These are phyloP conservation scores for Persicaria tinctoria DNA, from an alignment of 148 eudicot species.

Conservation along the genomic window DNA sequence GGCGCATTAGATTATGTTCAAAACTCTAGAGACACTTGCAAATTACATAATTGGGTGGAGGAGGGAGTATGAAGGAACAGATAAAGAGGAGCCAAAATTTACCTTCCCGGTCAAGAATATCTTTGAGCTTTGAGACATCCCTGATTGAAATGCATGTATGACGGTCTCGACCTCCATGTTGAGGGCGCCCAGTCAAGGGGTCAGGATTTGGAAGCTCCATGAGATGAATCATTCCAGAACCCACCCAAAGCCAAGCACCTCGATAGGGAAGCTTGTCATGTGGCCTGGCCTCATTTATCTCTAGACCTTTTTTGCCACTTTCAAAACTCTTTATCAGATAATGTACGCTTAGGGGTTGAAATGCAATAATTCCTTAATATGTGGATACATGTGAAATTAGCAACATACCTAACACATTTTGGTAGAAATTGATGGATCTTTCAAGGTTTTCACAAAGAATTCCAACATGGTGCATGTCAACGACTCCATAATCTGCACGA, in stretches of 20 bases:
- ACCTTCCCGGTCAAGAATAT: conserved; percentile 77
- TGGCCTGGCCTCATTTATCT: conserved; percentile 94
- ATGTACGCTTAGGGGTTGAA: background rate
- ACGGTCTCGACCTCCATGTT: conserved; percentile 94
- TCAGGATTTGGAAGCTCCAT: conserved; percentile 99
- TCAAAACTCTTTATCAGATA: background rate
- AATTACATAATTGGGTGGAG: no score
- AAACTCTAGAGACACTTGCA: no score
- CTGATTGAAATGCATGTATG: conserved; percentile 74
- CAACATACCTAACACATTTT: conserved; percentile 62
- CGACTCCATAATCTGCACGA: conserved; percentile 79
- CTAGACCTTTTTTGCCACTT: conserved; percentile 42
- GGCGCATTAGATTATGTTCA: no score
- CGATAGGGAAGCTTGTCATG: conserved; percentile 94
- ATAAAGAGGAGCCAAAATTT: background rate
- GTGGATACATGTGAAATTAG: background rate
- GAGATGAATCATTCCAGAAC: conserved; percentile 91
- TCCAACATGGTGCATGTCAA: conserved; percentile 87
- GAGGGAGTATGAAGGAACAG: no score
- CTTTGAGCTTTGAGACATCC: conserved; percentile 81
- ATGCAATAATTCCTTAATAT: background rate
- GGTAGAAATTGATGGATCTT: conserved; percentile 90
- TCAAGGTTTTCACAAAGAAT: conserved; percentile 93
- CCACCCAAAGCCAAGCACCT: conserved; percentile 99
- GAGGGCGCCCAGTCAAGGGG: conserved; percentile 87